Base-by-base conservation (phyloP, 2,329 filamentous ascomycete species). In the Arachnopeziza araneosa region DNA sequence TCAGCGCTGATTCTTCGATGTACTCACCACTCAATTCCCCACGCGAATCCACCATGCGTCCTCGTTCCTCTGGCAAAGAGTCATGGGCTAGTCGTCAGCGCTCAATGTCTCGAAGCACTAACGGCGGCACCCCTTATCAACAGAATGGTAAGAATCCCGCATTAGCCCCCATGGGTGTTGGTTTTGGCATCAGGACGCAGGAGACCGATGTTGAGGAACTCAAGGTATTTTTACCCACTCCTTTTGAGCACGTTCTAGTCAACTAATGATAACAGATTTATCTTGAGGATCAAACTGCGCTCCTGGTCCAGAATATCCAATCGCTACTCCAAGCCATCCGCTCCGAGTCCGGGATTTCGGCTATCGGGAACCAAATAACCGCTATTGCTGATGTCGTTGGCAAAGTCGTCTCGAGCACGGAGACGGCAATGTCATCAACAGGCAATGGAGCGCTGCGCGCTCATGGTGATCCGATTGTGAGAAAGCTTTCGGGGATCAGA, bases 261-360 rank as follows among this genome's bases (percentile, higher is more conserved):
- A 57, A 54, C 63, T 70, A 64, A 70, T 68, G 57, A 50, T 30
- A 59, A 44, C 56, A 89, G 84, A 83, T 90, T 61, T 93, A 91
- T 71, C 83, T 96, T 44, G 89, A 95, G 70, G 89, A 93, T 70
- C 90, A 95, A 72, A 93, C 89, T 12, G 89, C 90, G 55, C 78
- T 86, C 2, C 81, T 96, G 61, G 87, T 95, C 24, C 85, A 91
- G 66, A 89, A 86, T 52, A 92, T 96, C 64, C 90, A 95, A 74
- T 83, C 86, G n/a, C 82, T 96, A 8, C 90, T 96, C 53, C 81
- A 83, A 57, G 85, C 84, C 30, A 87, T 92, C 63, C 87, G 89
- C 57, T 79, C 81, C 55, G 84, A 89, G 65, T 83, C 83, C 30
- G 77, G 80, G 26, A 82, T 89, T 60, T 78, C 82, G 59, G 81